These are phyloP conservation scores for Eucalyptus erythrocorys DNA, from an alignment of 345 rosid species.

Conservation along the genomic window DNA sequence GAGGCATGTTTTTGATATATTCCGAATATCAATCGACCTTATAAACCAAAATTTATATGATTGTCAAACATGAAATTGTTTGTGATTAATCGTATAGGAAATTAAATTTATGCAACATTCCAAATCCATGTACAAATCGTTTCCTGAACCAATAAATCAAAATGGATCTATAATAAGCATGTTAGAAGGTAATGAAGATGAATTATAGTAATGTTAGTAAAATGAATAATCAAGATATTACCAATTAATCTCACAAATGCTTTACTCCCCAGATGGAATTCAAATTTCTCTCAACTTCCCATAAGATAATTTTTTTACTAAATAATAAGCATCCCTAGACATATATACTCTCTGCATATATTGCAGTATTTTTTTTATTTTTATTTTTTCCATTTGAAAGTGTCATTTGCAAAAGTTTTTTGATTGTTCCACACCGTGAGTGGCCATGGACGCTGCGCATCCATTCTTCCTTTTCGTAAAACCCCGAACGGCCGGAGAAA, in stretches of 20 bases:
- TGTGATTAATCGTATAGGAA: rapidly evolving
- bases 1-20: not conserved
- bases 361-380: too few relatives aligned
- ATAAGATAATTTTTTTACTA: not conserved
- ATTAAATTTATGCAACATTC: not conserved
- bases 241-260: not conserved
- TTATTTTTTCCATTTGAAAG: not conserved
- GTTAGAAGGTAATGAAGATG: not conserved
- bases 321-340: not conserved
- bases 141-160: not conserved
- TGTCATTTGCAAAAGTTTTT: not conserved
- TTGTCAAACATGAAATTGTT: not conserved
- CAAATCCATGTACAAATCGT: not conserved
- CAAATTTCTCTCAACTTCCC: not conserved
- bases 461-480: not conserved
- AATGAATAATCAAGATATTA: too few relatives aligned
- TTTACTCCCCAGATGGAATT: not conserved
- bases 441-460: not conserved
- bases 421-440: not conserved
- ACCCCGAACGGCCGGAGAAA: not conserved
- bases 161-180: not conserved
- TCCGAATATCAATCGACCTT: rapidly evolving
- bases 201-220: too few relatives aligned
- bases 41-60: not conserved
- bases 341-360: not conserved